phyloP scores from a whole-genome alignment of 192 early-diverging fungal genomes.

The Backusella psychrophila region DNA sequence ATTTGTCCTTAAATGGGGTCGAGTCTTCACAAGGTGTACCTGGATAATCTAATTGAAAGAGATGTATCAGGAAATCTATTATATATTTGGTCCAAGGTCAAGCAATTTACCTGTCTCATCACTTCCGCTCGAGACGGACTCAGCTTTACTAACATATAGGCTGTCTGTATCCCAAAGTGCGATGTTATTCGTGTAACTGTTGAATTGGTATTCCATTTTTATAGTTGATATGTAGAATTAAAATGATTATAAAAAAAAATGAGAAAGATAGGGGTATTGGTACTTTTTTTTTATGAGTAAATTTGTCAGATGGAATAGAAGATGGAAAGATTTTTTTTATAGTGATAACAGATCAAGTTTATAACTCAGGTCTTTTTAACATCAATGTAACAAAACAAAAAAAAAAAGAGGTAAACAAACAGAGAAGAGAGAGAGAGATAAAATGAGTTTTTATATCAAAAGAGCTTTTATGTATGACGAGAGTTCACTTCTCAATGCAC shows the following conservation, averaged over 20 bases:
- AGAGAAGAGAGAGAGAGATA: neutral
- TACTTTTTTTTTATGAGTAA: neutral
- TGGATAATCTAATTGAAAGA: neutral
- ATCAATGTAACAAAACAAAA: neutral
- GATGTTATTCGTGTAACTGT: neutral
- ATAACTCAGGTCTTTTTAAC: neutral
- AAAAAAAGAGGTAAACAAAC: neutral
- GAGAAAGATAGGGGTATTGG: neutral
- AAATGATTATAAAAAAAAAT: neutral
- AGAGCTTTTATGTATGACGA: neutral
- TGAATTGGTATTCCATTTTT: neutral
- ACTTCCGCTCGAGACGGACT: neutral
- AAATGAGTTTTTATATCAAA: neutral
- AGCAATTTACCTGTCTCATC: neutral
- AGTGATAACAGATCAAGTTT: neutral
- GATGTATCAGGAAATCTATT: neutral
- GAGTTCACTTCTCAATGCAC: slow-evolving; percentile 3
- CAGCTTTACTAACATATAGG: neutral
- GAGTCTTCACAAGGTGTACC: neutral
- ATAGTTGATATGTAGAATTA: neutral
- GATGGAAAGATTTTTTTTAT: neutral
- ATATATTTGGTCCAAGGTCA: neutral
- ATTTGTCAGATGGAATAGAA: neutral
- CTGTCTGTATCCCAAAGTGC: slow-evolving; percentile 1
- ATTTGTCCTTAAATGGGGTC: neutral